These are phyloP conservation scores for Fraxinus sp. DNA, from an alignment of 305 asterid species.

Conservation along the genomic window DNA sequence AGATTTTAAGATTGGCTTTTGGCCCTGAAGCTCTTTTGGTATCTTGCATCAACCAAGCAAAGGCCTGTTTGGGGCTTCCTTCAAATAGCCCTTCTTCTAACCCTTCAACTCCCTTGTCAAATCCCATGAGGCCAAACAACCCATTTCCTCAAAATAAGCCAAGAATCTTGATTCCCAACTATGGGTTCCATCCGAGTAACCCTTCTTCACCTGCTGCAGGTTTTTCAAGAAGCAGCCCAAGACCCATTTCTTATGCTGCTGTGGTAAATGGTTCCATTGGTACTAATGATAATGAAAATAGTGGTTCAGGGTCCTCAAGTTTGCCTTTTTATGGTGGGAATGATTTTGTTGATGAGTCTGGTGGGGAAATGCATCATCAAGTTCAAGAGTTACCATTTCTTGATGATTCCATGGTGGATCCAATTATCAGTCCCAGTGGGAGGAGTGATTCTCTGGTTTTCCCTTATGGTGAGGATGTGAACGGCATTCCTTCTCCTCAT, in stretches of 20 bases:
- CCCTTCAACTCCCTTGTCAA: slow-evolving; percentile 39
- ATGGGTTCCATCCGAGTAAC: slow-evolving; percentile 46
- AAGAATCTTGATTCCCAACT: slow-evolving; percentile 54
- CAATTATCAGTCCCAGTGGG: slow-evolving; percentile 74
- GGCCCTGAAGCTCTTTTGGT: slow-evolving; percentile 60
- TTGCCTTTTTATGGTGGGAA: slow-evolving; percentile 48
- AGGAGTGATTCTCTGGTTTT: slow-evolving; percentile 64
- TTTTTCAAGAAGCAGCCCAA: neutral
- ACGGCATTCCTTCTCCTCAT: slow-evolving; percentile 30
- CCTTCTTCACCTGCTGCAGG: slow-evolving; percentile 48
- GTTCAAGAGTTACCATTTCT: slow-evolving; percentile 47
- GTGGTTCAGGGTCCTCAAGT: slow-evolving; percentile 42
- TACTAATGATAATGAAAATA: slow-evolving; percentile 10
- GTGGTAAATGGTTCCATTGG: slow-evolving; percentile 36
- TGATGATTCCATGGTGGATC: slow-evolving; percentile 57
- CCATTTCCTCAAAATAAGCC: slow-evolving; percentile 55
- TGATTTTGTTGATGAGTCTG: slow-evolving; percentile 43
- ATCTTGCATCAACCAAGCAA: slow-evolving; percentile 62
- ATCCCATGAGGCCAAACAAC: slow-evolving; percentile 34
- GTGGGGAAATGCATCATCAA: slow-evolving; percentile 31
- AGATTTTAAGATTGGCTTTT: slow-evolving; percentile 85
- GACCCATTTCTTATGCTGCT: neutral
- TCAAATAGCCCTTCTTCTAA: slow-evolving; percentile 35
- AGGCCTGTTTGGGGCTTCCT: slow-evolving; percentile 42
- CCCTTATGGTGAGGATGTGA: slow-evolving; percentile 57